Conservation (phyloP, 192 early-diverging fungal genomes). For the Coemansia sp. region DNA sequence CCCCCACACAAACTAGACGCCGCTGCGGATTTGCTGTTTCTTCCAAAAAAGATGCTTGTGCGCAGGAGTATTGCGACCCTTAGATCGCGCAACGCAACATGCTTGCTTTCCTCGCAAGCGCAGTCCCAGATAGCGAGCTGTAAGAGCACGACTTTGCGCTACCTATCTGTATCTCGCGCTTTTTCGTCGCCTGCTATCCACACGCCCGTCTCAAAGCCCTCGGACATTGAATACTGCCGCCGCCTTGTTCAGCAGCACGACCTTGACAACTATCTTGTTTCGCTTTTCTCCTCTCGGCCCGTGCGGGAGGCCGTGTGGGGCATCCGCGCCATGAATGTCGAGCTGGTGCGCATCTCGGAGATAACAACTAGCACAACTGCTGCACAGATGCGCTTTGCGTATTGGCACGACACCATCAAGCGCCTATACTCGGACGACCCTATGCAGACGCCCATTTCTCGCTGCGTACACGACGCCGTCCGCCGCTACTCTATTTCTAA, state of each 20-base stretch:
- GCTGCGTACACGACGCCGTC: conserved; percentile 63
- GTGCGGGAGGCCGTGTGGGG: conserved; percentile 69
- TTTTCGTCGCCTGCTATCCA: background rate
- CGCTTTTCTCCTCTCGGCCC: conserved; percentile 70
- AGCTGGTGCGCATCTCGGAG: conserved; percentile 78
- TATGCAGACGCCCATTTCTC: conserved; percentile 72
- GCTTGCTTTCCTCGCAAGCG: background rate
- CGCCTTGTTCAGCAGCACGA: conserved; percentile 57
- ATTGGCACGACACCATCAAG: conserved; percentile 85
- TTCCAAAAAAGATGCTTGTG: background rate
- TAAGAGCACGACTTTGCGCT: background rate
- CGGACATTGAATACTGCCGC: conserved; percentile 47
- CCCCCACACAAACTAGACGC: no score
- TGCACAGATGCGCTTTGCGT: conserved; percentile 79
- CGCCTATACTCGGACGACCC: conserved; percentile 61
- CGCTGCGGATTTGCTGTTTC: no score
- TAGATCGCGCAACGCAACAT: background rate
- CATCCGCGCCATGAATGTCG: conserved; percentile 86
- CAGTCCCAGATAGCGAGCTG: background rate
- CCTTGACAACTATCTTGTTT: conserved; percentile 74
- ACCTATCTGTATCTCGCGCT: background rate
- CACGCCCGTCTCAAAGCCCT: conserved; percentile 11
- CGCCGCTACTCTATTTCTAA: conserved; percentile 59
- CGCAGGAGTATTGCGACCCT: background rate
- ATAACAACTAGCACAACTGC: conserved; percentile 63